These are phyloP conservation scores for Anaeromyces robustus DNA, from an alignment of 192 early-diverging fungal species.

Conservation along the genomic window DNA sequence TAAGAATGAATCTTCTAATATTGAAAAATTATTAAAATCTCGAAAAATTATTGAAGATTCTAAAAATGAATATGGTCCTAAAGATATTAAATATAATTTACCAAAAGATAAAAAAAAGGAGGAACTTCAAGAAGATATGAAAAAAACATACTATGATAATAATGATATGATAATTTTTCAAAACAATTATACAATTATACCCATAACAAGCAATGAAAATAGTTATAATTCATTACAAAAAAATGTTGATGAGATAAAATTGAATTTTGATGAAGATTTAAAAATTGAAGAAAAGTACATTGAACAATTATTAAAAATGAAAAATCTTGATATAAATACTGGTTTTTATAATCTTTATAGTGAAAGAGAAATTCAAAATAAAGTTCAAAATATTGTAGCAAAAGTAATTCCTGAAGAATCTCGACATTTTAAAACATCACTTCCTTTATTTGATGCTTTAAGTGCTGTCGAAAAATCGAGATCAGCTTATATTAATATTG, in stretches of 20 bases:
- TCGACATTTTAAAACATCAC: background rate
- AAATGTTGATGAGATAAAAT: background rate
- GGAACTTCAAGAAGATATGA: background rate
- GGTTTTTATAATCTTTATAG: background rate
- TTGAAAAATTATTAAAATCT: background rate
- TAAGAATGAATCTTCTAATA: background rate
- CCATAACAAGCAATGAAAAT: background rate
- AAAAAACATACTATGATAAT: background rate
- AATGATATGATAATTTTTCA: background rate
- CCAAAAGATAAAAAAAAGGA: background rate
- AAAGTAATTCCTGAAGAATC: background rate
- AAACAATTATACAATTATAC: background rate
- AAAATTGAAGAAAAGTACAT: background rate
- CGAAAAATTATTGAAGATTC: background rate
- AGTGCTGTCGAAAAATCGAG: background rate
- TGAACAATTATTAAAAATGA: background rate
- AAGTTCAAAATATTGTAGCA: background rate
- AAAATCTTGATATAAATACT: background rate
- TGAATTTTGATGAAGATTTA: background rate
- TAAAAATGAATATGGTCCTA: background rate
- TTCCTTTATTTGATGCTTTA: background rate
- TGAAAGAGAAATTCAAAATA: background rate
- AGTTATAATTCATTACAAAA: background rate
- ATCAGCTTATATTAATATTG: background rate
- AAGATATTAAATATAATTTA: background rate